Conservation (phyloP, 441 rosid genomes). For the Adansonia grandidieri region DNA sequence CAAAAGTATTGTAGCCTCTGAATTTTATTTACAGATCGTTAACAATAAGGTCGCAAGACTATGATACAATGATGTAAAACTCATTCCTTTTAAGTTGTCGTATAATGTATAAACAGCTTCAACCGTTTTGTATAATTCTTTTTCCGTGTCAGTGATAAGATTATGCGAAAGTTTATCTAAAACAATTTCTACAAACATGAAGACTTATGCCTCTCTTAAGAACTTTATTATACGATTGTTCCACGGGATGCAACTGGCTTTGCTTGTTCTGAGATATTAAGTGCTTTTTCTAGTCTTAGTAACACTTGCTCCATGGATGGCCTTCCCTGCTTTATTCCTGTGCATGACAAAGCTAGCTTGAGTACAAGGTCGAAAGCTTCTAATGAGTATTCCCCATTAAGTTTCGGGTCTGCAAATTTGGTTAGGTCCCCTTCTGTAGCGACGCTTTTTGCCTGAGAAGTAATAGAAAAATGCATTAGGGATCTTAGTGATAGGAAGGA, state of each 20-base stretch:
- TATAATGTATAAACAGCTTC: conserved; percentile 14
- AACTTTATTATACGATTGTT: background rate
- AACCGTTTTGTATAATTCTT: background rate
- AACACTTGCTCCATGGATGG: conserved; percentile 62
- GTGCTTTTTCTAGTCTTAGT: conserved; percentile 44
- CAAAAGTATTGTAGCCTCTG: background rate
- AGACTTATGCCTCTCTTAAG: background rate
- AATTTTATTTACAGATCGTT: background rate
- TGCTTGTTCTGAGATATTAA: conserved; percentile 35
- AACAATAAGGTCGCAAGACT: background rate
- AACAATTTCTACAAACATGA: conserved; percentile 3
- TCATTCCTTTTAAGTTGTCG: background rate
- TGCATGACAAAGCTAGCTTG: conserved; percentile 60
- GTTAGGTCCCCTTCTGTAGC: conserved; percentile 44
- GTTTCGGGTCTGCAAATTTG: conserved; percentile 58
- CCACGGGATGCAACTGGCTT: background rate
- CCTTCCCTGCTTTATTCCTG: conserved; percentile 46
- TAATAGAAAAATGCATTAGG: background rate
- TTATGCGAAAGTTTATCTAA: background rate
- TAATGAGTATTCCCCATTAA: conserved; percentile 50
- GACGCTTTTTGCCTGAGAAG: conserved; percentile 48
- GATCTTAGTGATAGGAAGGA: background rate
- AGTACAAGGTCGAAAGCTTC: conserved; percentile 52
- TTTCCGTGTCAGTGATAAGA: conserved; percentile 19
- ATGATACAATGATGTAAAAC: conserved; percentile 19